These are phyloP conservation scores for Aspergillus brunneoviolaceus DNA, from an alignment of 2,329 filamentous ascomycete genomes.

Conservation along the genomic window DNA sequence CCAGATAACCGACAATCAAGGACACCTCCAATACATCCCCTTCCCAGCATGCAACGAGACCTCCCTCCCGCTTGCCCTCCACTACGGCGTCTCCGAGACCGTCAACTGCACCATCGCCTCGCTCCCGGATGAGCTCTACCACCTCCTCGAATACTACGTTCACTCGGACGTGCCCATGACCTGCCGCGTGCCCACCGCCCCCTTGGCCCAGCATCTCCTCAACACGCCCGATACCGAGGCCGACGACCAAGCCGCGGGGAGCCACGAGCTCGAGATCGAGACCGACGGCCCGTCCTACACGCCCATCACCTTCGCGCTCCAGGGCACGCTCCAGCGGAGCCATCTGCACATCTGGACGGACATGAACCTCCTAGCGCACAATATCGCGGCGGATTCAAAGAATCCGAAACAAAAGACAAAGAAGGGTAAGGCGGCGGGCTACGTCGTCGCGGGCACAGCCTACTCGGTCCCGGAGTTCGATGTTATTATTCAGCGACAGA, in stretches of 20 bases:
- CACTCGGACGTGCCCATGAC: constrained; percentile 92
- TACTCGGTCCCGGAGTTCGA: constrained; percentile 77
- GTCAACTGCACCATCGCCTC: constrained; percentile 54
- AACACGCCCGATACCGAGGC: constrained; percentile 37
- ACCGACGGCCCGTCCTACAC: constrained; percentile 51
- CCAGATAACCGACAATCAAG: constrained; percentile 69
- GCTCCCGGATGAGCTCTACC: constrained; percentile 55
- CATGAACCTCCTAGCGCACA: constrained; percentile 83
- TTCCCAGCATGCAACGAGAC: constrained; percentile 93
- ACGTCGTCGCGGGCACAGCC: constrained; percentile 81
- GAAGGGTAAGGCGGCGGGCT: constrained; percentile 64
- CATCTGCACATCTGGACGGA: constrained; percentile 89
- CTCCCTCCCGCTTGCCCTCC: constrained; percentile 73
- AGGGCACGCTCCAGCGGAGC: constrained; percentile 82
- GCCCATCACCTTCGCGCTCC: constrained; percentile 82
- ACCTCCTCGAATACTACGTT: constrained; percentile 79
- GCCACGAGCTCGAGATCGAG: constrained; percentile 17
- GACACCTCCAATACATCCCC: constrained; percentile 87
- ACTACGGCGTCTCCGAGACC: constrained; percentile 73
- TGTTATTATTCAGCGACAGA: constrained; percentile 35
- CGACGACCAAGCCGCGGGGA: constrained; percentile 39
- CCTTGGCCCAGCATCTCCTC: constrained; percentile 45
- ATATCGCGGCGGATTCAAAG: constrained; percentile 28
- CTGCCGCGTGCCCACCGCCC: constrained; percentile 82
- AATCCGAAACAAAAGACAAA: constrained; percentile 21